A percentile compares a stretch with the other conserved stretches of the same genome.
phyloP scores from a whole-genome alignment of 208 protist species.

The Crithidia brevicula region DNA sequence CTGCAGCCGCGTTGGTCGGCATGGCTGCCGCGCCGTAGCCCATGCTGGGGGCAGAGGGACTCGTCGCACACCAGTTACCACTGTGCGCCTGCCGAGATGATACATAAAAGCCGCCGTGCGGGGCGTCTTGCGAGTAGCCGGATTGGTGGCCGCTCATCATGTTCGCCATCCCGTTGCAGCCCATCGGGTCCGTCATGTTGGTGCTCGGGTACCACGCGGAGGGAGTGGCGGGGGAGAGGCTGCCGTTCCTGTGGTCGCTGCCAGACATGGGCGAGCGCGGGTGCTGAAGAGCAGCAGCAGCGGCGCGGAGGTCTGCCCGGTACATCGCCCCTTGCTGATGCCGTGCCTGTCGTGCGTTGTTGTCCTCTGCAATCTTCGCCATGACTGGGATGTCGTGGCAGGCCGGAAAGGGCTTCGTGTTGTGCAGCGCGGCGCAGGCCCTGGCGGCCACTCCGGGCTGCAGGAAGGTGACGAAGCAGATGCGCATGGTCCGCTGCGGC shows the following conservation, averaged over 20 bases:
- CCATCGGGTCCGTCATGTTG: background rate
- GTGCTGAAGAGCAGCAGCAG: no score
- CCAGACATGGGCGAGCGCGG: background rate
- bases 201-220: no score
- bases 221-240: background rate
- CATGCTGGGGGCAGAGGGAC: no score
- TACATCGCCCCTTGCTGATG: slow-evolving; percentile 15
- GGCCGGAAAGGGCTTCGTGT: slow-evolving; percentile 42
- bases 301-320: background rate
- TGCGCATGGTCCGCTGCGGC: slow-evolving; percentile 37
- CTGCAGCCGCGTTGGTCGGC: no score
- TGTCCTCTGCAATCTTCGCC: slow-evolving; percentile 60
- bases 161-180: background rate
- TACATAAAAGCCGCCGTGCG: background rate
- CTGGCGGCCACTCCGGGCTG: slow-evolving; percentile 43
- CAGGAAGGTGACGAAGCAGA: slow-evolving; percentile 71
- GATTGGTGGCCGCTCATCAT: background rate
- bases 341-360: slow-evolving; percentile 37
- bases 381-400: slow-evolving; percentile 48
- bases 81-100: background rate
- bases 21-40: no score
- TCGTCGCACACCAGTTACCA: background rate
- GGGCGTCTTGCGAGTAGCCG: background rate
- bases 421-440: slow-evolving; percentile 51
- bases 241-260: background rate